These are phyloP conservation scores for Umbelopsis isabellina DNA, from an alignment of 192 early-diverging fungal genomes.

Conservation along the genomic window DNA sequence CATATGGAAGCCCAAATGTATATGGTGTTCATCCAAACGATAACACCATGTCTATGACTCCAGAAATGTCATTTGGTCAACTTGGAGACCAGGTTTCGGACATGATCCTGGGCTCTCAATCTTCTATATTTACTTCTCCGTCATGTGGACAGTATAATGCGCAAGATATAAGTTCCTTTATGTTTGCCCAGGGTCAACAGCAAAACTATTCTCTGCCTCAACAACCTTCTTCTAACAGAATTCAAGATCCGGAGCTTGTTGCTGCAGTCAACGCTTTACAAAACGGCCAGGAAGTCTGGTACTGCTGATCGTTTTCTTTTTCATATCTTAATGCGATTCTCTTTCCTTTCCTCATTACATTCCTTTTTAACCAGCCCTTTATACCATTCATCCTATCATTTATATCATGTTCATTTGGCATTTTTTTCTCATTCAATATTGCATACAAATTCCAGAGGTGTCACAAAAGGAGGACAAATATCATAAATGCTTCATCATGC, in stretches of 20 bases:
- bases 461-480: not conserved
- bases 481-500: no score
- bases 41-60: not conserved
- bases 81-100: constrained; percentile 13
- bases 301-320: constrained; percentile 17
- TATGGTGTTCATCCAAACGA: constrained; percentile 8
- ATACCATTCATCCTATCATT: not conserved
- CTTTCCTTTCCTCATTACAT: not conserved
- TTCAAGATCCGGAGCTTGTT: constrained; percentile 8
- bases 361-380: no score
- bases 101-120: constrained; percentile 9
- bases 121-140: constrained; percentile 13
- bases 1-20: not conserved
- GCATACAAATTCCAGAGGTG: not conserved
- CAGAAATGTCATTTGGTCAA: constrained; percentile 17
- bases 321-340: not conserved
- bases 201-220: constrained; percentile 12
- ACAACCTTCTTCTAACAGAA: not conserved
- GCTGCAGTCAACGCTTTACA: constrained; percentile 6
- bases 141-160: constrained; percentile 9
- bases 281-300: constrained; percentile 22
- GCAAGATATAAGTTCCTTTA: constrained; percentile 14
- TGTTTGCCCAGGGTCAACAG: constrained; percentile 7
- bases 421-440: no score
- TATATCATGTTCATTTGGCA: not conserved